These are phyloP conservation scores for Juncus effusus DNA, from an alignment of 176 grass and related monocot species.

Conservation along the genomic window DNA sequence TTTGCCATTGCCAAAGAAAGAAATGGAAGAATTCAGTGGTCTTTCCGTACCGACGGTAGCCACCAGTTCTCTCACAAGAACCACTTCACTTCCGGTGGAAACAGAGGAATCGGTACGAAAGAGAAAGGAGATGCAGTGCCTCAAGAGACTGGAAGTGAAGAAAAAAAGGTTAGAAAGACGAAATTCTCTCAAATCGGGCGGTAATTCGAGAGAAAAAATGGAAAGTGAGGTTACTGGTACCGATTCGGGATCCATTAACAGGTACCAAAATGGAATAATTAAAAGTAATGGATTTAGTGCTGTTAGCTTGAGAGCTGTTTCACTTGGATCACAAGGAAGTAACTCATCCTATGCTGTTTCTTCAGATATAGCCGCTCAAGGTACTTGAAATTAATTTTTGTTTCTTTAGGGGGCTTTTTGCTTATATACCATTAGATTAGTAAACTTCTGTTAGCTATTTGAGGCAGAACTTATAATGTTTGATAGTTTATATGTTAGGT, in stretches of 20 bases:
- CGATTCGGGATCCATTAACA: constrained; percentile 8
- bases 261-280: constrained; percentile 9
- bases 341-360: neutral
- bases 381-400: neutral
- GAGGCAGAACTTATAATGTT: too few relatives aligned
- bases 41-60: constrained; percentile 13
- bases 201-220: constrained; percentile 11
- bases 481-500: too few relatives aligned
- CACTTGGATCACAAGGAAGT: constrained; percentile 28
- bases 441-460: neutral
- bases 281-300: constrained; percentile 16
- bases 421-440: neutral
- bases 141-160: constrained; percentile 75
- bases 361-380: neutral
- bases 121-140: constrained; percentile 60
- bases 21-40: constrained; percentile 33
- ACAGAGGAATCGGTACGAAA: constrained; percentile 55
- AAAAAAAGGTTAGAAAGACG: constrained; percentile 75
- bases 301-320: constrained; percentile 11
- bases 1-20: constrained; percentile 27
- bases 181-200: constrained; percentile 65
- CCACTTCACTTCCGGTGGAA: constrained; percentile 67
- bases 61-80: constrained; percentile 40
- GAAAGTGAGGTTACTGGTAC: neutral
- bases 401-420: neutral